Percentiles rank a stretch among this genome's conserved stretches.
Evolutionary conservation across 1,139 yeast genomes (phyloP).

Genomic region (Yamadazyma songkhlaensis): DNA sequence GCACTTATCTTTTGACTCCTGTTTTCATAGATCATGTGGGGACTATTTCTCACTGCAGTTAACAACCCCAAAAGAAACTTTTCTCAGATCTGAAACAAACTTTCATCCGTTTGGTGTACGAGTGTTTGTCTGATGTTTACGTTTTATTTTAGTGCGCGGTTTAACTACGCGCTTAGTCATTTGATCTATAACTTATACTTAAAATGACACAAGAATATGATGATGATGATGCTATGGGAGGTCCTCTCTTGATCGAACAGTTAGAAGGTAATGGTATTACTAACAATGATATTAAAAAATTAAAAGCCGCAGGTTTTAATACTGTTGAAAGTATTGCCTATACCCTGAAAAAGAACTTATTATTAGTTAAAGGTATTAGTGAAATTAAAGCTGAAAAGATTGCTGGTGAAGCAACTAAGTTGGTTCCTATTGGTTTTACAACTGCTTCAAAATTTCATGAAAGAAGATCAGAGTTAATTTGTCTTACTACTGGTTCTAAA

Average conservation of each 20-base stretch:
- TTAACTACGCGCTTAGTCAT: too few species aligned
- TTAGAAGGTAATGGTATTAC: constrained; percentile 85
- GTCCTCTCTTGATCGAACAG: constrained; percentile 46
- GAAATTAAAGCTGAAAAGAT: constrained; percentile 94
- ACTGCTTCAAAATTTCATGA: constrained; percentile 95
- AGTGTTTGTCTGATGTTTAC: not conserved
- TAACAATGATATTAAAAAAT: constrained; percentile 71
- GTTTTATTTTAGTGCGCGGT: constrained; percentile 4
- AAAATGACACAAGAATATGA: constrained; percentile 16
- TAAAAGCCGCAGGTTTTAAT: constrained; percentile 79
- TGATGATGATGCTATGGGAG: constrained; percentile 38
- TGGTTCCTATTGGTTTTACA: constrained; percentile 95
- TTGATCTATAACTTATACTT: too few species aligned
- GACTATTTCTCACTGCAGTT: too few species aligned
- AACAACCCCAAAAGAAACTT: not conserved
- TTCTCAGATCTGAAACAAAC: not conserved
- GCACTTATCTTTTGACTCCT: too few species aligned
- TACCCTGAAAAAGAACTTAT: constrained; percentile 73
- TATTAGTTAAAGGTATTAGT: constrained; percentile 85
- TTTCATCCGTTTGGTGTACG: not conserved
- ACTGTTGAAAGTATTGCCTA: constrained; percentile 93
- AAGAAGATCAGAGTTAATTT: constrained; percentile 84
- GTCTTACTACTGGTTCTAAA: constrained; percentile 93
- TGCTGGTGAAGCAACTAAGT: constrained; percentile 75
- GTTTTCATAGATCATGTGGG: too few species aligned